phyloP scores from a whole-genome alignment of 148 eudicot genomes.

The Dianthus caryophyllus region DNA sequence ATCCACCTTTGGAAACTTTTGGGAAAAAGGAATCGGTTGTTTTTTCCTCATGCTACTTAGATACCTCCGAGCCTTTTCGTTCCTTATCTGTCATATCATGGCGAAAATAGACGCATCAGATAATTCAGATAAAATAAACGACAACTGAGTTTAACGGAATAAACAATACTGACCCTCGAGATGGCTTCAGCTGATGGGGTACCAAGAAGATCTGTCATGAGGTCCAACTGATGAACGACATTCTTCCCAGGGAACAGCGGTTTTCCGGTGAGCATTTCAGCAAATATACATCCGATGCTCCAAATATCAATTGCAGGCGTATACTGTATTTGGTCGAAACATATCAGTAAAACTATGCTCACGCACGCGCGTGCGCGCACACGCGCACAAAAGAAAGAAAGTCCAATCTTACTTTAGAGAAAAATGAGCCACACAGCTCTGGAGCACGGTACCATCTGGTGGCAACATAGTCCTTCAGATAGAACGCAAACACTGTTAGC shows the following conservation, averaged over 20 bases:
- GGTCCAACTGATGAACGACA: conserved; percentile 88
- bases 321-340: conserved; percentile 49
- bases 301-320: conserved; percentile 93
- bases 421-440: conserved; percentile 95
- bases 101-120: conserved; percentile 17
- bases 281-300: conserved; percentile 99
- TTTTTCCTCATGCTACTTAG: conserved; percentile 75
- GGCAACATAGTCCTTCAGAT: conserved; percentile 80
- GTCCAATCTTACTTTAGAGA: conserved; percentile 61
- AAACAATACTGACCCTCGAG: conserved; percentile 50
- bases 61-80: conserved; percentile 86
- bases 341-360: background rate
- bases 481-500: conserved; percentile 16
- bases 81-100: conserved; percentile 54
- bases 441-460: conserved; percentile 99
- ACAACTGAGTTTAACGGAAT: too few relatives aligned
- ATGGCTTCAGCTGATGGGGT: conserved; percentile 70
- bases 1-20: conserved; percentile 77
- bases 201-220: conserved; percentile 88
- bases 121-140: background rate
- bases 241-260: conserved; percentile 93
- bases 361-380: background rate
- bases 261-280: conserved; percentile 81
- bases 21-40: conserved; percentile 62
- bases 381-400: background rate